These are phyloP conservation scores for Blastobotrys persicus DNA, from an alignment of 1,139 yeast species.

Conservation along the genomic window DNA sequence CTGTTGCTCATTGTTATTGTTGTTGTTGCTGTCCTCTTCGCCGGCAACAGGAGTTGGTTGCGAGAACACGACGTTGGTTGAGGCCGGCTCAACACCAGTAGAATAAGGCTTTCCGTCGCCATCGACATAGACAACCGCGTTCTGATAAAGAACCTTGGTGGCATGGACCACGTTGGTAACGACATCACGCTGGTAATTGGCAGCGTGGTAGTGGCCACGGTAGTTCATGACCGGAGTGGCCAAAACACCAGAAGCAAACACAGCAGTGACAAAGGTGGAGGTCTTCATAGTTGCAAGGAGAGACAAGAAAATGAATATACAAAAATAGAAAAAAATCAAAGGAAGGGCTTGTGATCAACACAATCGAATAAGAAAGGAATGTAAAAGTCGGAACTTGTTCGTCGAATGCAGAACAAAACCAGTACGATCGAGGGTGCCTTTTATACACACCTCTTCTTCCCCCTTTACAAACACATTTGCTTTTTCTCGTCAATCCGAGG, in stretches of 20 bases:
- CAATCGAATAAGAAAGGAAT: slow-evolving; percentile 4
- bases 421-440: background rate
- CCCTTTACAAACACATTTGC: background rate
- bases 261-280: slow-evolving; percentile 12
- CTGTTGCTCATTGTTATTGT: slow-evolving; percentile 2
- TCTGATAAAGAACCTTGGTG: slow-evolving; percentile 35
- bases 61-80: slow-evolving; percentile 22
- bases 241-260: slow-evolving; percentile 18
- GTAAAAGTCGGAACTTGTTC: slow-evolving; percentile 1
- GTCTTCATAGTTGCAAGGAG: slow-evolving; percentile 11
- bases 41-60: slow-evolving; percentile 6
- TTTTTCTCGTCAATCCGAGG: background rate
- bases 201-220: slow-evolving; percentile 18
- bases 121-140: slow-evolving; percentile 38
- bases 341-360: slow-evolving; percentile 6
- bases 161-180: slow-evolving; percentile 37
- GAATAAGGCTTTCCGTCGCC: slow-evolving; percentile 34
- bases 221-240: slow-evolving; percentile 23
- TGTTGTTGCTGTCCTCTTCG: slow-evolving; percentile 6
- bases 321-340: background rate
- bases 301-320: background rate
- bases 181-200: slow-evolving; percentile 28
- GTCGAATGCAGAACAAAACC: background rate
- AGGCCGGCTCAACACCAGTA: slow-evolving; percentile 32
- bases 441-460: background rate